These are phyloP conservation scores for Coemansia sp. DNA, from an alignment of 192 early-diverging fungal species.

Conservation along the genomic window DNA sequence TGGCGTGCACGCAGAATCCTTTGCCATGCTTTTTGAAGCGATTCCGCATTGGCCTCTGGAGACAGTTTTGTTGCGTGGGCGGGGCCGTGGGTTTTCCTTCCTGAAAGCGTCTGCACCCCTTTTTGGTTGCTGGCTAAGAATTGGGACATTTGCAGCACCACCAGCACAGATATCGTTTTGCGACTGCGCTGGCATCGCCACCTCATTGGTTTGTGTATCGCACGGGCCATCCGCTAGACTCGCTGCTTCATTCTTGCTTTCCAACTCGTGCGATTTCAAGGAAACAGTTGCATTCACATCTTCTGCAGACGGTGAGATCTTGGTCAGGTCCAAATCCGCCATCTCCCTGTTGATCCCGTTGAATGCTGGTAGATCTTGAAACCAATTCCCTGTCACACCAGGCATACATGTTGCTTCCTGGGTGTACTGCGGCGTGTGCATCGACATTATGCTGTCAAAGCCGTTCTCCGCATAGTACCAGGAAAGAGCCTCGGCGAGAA, in stretches of 20 bases:
- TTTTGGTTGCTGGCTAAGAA: background rate
- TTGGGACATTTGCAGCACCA: background rate
- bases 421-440: background rate
- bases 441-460: background rate
- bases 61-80: background rate
- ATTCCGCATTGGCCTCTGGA: background rate
- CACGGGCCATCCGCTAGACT: background rate
- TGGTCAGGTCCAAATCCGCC: background rate
- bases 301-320: background rate
- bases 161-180: background rate
- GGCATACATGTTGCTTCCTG: background rate
- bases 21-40: background rate
- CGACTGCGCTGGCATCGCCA: background rate
- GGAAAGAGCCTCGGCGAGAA: slow-evolving; percentile 14
- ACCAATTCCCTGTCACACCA: background rate
- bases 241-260: background rate
- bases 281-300: background rate
- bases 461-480: slow-evolving; percentile 11
- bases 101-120: background rate
- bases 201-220: background rate
- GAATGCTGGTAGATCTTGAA: background rate
- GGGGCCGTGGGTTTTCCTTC: background rate
- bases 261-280: background rate
- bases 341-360: background rate
- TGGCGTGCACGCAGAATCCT: slow-evolving; percentile 10